Percentiles rank a stretch among this genome's conserved stretches.
phyloP scores from a whole-genome alignment of 345 rosid species.

The Triadica sebifera region DNA sequence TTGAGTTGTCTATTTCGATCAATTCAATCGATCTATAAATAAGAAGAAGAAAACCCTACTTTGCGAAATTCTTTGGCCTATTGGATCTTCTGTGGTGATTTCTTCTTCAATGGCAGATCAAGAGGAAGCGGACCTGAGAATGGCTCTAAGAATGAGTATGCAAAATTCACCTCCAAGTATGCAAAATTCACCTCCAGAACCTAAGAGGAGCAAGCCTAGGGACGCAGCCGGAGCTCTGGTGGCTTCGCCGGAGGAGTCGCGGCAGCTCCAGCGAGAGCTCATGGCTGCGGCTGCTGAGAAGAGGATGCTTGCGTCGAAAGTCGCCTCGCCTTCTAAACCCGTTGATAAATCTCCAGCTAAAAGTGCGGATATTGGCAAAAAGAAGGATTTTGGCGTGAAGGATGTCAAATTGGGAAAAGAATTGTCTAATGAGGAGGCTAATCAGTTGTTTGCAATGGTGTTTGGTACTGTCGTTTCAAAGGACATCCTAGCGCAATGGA shows the following conservation, averaged over 20 bases:
- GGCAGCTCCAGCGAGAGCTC: constrained; percentile 74
- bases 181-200: constrained; percentile 70
- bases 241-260: constrained; percentile 59
- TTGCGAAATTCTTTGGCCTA: not conserved
- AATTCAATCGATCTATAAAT: not conserved
- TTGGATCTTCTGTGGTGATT: constrained; percentile 11
- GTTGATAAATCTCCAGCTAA: constrained; percentile 12
- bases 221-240: constrained; percentile 42
- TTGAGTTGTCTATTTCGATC: not conserved
- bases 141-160: constrained; percentile 94
- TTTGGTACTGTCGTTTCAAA: constrained; percentile 71
- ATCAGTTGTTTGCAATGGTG: constrained; percentile 65
- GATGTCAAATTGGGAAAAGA: constrained; percentile 29
- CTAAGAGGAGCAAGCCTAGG: constrained; percentile 89
- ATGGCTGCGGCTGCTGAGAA: constrained; percentile 99
- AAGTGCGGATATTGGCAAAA: constrained; percentile 21
- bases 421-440: constrained; percentile 49
- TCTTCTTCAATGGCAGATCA: constrained; percentile 79
- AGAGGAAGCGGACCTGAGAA: constrained; percentile 79
- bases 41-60: not conserved
- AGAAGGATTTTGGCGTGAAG: constrained; percentile 27
- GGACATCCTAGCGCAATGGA: constrained; percentile 85
- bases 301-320: constrained; percentile 50
- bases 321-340: constrained; percentile 27
- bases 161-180: too few relatives aligned